Conservation (phyloP, 2,329 filamentous ascomycete species). For the Fusarium annulatum region DNA sequence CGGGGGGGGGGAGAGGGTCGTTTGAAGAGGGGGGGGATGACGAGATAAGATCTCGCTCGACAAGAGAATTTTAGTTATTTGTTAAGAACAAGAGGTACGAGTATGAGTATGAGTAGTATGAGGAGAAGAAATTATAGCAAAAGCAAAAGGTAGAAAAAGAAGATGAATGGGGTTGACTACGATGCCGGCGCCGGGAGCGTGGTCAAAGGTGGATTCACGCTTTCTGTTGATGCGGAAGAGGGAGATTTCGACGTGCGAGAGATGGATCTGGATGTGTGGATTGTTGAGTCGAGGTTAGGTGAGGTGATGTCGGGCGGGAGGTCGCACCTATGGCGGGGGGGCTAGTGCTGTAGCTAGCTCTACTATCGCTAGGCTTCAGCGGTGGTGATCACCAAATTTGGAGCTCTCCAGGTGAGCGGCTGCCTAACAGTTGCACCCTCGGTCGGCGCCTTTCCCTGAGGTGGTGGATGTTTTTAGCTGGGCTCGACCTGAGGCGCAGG, state of each 20-base stretch:
- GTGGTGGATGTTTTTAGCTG: not conserved
- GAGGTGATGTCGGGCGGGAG: not conserved
- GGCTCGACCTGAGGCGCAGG: not conserved
- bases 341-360: conserved; percentile 9
- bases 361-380: conserved; percentile 13
- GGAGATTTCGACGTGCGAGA: conserved; percentile 28
- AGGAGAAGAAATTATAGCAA: conserved; percentile 12
- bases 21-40: conserved; percentile 19
- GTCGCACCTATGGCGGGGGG: not conserved
- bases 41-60: conserved; percentile 29
- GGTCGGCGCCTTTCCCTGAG: not conserved
- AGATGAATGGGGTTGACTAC: conserved; percentile 19
- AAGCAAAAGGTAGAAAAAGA: conserved; percentile 13
- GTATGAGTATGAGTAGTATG: conserved; percentile 4
- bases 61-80: conserved; percentile 8
- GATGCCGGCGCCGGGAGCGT: conserved; percentile 38
- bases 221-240: conserved; percentile 32
- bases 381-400: conserved; percentile 2
- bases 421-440: conserved; percentile 6
- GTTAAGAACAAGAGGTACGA: conserved; percentile 7
- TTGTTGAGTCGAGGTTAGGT: not conserved
- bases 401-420: not conserved
- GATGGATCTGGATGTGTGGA: conserved; percentile 2
- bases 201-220: conserved; percentile 36
- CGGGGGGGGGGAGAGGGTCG: conserved; percentile 24